Evolutionary conservation across 106 monocot species (phyloP).

Genomic region (Dendrobium officinale): DNA sequence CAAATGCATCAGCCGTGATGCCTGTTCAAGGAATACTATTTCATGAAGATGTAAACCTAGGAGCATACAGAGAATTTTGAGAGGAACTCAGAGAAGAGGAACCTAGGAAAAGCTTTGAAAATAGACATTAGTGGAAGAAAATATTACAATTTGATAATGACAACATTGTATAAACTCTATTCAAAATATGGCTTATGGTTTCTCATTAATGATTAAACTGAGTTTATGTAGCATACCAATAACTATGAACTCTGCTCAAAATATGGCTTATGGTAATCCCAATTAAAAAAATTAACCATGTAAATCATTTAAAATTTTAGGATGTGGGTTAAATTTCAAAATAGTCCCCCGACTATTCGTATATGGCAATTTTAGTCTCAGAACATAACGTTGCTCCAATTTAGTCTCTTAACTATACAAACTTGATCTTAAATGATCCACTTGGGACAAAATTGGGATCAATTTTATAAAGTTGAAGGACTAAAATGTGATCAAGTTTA

Average conservation of each 20-base stretch:
- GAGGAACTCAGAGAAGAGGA: background rate
- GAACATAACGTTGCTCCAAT: no score
- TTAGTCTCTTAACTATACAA: no score
- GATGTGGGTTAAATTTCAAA: no score
- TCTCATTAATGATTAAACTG: background rate
- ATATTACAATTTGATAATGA: background rate
- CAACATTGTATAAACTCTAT: background rate
- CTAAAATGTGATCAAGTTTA: no score
- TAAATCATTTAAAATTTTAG: no score
- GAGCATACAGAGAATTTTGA: background rate
- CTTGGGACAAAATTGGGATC: no score
- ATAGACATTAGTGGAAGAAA: background rate
- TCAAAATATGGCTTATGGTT: background rate
- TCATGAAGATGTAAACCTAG: background rate
- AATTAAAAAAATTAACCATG: background rate
- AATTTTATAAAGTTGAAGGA: no score
- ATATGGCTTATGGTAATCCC: background rate
- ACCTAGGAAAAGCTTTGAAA: background rate
- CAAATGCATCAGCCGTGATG: constrained; percentile 67
- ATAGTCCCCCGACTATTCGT: no score
- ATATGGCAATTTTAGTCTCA: no score
- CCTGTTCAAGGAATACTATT: constrained; percentile 31
- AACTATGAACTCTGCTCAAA: background rate
- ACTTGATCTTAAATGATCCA: no score
- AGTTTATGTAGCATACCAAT: no score